Base-by-base conservation (phyloP, 2,329 filamentous ascomycete genomes). In the Penicillium sp. region DNA sequence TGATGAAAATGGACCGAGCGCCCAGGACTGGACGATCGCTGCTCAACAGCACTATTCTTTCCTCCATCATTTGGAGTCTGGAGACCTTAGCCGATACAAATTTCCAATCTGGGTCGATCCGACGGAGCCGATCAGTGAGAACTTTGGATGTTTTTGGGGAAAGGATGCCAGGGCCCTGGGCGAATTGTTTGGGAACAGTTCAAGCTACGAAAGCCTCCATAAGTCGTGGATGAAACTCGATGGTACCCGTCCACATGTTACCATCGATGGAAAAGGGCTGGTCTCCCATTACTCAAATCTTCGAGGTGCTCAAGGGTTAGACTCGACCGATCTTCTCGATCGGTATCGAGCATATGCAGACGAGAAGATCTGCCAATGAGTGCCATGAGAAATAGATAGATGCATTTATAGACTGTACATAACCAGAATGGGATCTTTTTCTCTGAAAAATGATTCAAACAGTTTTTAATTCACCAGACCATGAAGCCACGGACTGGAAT, bases 101-200 rank as follows among this genome's bases (percentile, higher is more conserved):
- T 76, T 75, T 41, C 50, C 61, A 7, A 34, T 58, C 12, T 63
- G 60, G 59, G 67, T 73, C 38, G 73, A 74, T 30, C 66, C 71
- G 11, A 72, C 69, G 17, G 62, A 65, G 35, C 65, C 72, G 15
- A 67, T 76, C 50, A 75, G 72, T 32, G 69, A 74, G 18, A 74
- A 76, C 47, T 74, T 79, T 45, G 62, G 73, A 28, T 72, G 70
- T 29, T 67, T 79, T 33, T 68, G 71, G 61, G 72, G 73, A n/a
- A 61, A 61, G 18, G 73, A 77, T 47, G 69, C 74, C 29, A 62
- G 66, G n/a, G 56, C 59, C 22, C 66, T 72, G 38, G 61, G 72
- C 10, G 33, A 37, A 3, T 39, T 48, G 23, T 71, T 73, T 2
- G 66, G 72, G 16, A 52, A 65, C 2, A 62, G 42, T 67, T 41